Percentiles rank a stretch among this genome's conserved stretches.
Conservation (phyloP, 2,329 filamentous ascomycete species). For the Lachnum nothofagi region DNA sequence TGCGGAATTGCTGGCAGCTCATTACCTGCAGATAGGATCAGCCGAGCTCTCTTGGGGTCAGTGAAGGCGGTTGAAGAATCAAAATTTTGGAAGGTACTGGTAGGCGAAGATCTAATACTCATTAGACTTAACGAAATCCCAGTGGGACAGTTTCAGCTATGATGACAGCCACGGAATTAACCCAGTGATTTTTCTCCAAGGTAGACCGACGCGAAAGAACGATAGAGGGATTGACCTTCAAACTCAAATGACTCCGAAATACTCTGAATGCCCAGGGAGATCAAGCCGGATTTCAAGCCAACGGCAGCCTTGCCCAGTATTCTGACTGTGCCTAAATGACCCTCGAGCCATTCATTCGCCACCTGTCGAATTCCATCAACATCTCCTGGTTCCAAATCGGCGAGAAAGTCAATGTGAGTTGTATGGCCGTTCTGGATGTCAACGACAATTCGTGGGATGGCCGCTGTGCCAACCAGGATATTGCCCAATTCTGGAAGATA, state of each 20-base stretch:
- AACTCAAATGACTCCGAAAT: conserved; percentile 72
- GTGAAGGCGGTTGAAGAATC: neutral
- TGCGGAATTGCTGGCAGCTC: conserved; percentile 72
- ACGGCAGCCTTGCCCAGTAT: conserved; percentile 71
- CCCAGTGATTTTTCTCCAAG: conserved; percentile 53
- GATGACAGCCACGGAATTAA: conserved; percentile 15
- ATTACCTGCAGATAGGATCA: conserved; percentile 43
- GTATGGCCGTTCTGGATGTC: conserved; percentile 71
- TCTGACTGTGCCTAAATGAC: conserved; percentile 64
- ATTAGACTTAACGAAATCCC: conserved; percentile 16
- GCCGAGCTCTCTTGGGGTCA: conserved; percentile 8
- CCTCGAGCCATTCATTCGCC: conserved; percentile 83
- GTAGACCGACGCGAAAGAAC: conserved; percentile 55
- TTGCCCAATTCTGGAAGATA: conserved; percentile 80
- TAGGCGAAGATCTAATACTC: conserved; percentile 11
- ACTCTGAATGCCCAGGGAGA: conserved; percentile 71
- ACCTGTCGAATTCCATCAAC: conserved; percentile 71
- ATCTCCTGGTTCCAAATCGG: conserved; percentile 70
- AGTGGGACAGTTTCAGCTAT: conserved; percentile 7
- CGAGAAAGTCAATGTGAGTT: conserved; percentile 73
- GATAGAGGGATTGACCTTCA: conserved; percentile 74
- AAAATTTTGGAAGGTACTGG: neutral
- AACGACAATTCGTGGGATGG: conserved; percentile 69
- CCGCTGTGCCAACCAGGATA: conserved; percentile 69
- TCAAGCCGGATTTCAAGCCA: conserved; percentile 69